Percentiles rank a stretch among this genome's conserved stretches.
These are phyloP conservation scores for Chaetomium sp. DNA, from an alignment of 2,329 filamentous ascomycete species.

Conservation along the genomic window DNA sequence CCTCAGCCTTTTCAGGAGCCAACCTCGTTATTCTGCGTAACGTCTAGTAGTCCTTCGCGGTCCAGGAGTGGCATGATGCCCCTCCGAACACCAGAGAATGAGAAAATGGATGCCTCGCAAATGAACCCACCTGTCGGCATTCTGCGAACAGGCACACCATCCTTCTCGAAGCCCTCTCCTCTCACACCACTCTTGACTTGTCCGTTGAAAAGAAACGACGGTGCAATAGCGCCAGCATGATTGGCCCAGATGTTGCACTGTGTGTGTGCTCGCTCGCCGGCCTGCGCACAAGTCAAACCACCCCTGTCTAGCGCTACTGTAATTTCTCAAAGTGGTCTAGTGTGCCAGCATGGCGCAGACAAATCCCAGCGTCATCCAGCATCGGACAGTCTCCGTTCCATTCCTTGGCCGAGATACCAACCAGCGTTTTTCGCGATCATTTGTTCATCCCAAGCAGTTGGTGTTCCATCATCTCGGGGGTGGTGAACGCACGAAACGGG, in stretches of 20 bases:
- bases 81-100: background rate
- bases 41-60: no score
- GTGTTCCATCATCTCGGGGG: no score
- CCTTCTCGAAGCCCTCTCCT: conserved; percentile 2
- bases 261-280: conserved; percentile 19
- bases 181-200: conserved; percentile 19
- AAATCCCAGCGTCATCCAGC: background rate
- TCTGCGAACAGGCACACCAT: background rate
- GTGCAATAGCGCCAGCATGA: conserved; percentile 13
- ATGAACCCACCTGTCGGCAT: no score
- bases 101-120: background rate
- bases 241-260: conserved; percentile 21
- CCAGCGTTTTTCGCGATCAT: no score
- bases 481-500: no score
- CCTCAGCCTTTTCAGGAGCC: background rate
- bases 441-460: no score
- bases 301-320: conserved; percentile 21
- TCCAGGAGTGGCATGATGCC: no score
- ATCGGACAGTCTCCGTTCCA: no score
- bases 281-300: conserved; percentile 18
- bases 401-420: no score
- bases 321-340: conserved; percentile 16
- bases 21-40: background rate
- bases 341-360: conserved; percentile 18
- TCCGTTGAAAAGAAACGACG: conserved; percentile 10